Percentiles rank a stretch among this genome's conserved stretches.
These are phyloP conservation scores for Tetrastigma voinierianum DNA, from an alignment of 164 flowering plant genomes.

Conservation along the genomic window DNA sequence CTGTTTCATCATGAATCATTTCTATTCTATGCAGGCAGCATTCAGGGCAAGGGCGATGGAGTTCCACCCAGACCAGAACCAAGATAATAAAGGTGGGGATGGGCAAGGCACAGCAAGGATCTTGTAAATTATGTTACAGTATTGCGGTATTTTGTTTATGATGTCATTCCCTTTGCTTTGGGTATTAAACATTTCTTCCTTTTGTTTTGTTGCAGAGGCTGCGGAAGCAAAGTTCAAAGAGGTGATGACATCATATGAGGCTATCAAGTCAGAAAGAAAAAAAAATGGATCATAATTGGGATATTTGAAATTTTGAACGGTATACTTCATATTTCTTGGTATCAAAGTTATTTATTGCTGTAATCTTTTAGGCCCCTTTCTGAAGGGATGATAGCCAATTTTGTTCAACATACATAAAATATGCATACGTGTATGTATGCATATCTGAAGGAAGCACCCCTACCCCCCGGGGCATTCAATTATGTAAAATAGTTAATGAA, in stretches of 20 bases:
- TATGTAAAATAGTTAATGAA: too few relatives aligned
- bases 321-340: too few relatives aligned
- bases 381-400: too few relatives aligned
- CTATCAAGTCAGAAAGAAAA: conserved; percentile 76
- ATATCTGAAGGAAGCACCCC: too few relatives aligned
- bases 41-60: conserved; percentile 84
- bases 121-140: neutral
- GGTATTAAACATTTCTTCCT: neutral
- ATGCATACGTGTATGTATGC: too few relatives aligned
- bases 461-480: too few relatives aligned
- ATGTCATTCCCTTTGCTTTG: neutral
- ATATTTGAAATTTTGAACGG: too few relatives aligned
- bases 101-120: neutral
- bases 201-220: conserved; percentile 53
- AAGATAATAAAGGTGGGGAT: conserved; percentile 74
- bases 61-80: conserved; percentile 98
- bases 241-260: conserved; percentile 85
- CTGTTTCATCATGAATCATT: too few relatives aligned
- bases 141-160: neutral
- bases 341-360: too few relatives aligned
- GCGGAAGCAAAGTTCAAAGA: conserved; percentile 96
- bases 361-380: too few relatives aligned
- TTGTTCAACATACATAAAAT: too few relatives aligned
- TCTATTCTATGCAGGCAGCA: conserved; percentile 55
- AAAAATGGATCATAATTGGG: conserved; percentile 20